Conservation (phyloP, 2,329 filamentous ascomycete species). For the Penicillium sp. region DNA sequence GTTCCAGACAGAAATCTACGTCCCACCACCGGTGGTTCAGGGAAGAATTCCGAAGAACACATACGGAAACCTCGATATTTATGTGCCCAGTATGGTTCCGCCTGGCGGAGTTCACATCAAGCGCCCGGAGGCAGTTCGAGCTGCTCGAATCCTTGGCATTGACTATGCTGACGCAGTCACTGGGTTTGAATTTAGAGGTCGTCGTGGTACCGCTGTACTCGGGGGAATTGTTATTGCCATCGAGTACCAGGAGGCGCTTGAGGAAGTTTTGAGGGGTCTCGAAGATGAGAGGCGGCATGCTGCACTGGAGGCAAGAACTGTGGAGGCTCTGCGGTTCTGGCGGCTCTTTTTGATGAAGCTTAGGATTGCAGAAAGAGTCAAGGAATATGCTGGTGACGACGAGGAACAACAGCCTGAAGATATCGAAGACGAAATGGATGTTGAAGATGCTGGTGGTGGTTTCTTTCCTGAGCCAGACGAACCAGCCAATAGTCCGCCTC, state of each 20-base stretch:
- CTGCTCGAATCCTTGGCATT: conserved; percentile 72
- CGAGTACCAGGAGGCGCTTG: conserved; percentile 70
- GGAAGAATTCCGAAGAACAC: conserved; percentile 67
- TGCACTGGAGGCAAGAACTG: conserved; percentile 56
- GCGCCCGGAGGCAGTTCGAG: conserved; percentile 62
- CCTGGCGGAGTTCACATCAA: conserved; percentile 58
- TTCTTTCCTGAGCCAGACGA: conserved; percentile 40
- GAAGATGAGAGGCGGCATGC: conserved; percentile 64
- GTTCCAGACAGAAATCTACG: conserved; percentile 68
- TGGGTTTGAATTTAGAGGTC: conserved; percentile 83
- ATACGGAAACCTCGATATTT: conserved; percentile 64
- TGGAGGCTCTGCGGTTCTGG: conserved; percentile 56
- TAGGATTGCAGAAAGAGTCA: conserved; percentile 71
- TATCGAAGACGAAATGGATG: conserved; percentile 38
- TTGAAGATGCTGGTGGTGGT: conserved; percentile 36
- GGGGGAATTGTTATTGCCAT: conserved; percentile 73
- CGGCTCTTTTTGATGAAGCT: conserved; percentile 62
- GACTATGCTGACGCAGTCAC: conserved; percentile 89
- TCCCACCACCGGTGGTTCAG: conserved; percentile 70
- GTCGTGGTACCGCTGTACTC: conserved; percentile 80
- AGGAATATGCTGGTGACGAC: conserved; percentile 50
- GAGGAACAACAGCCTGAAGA: conserved; percentile 41
- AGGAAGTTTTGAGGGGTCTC: conserved; percentile 67
- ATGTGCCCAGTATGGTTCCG: conserved; percentile 64
- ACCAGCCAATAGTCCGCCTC: conserved; percentile 5